Conservation (phyloP, 2,329 filamentous ascomycete genomes). For the Aspergillus aculeatinus region DNA sequence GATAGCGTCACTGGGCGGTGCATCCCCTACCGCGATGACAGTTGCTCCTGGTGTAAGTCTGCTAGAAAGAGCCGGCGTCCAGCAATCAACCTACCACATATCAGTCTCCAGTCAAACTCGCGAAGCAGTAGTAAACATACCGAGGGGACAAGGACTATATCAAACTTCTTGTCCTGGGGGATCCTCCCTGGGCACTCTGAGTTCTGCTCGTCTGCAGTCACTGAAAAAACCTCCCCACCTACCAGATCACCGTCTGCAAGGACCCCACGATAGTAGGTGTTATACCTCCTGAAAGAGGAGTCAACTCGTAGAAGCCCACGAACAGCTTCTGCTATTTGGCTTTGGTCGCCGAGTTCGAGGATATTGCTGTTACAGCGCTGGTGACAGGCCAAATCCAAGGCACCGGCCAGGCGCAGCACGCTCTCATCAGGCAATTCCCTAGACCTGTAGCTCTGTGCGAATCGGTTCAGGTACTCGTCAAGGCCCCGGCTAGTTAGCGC, state of each 20-base stretch:
- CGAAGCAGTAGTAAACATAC: too few relatives aligned
- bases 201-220: too few relatives aligned
- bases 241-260: not conserved
- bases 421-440: not conserved
- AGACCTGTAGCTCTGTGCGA: not conserved
- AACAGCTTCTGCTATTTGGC: not conserved
- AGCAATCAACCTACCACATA: too few relatives aligned
- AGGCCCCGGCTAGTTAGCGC: not conserved
- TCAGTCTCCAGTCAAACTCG: too few relatives aligned
- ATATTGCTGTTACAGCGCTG: not conserved
- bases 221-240: not conserved
- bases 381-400: constrained; percentile 2
- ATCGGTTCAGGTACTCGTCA: not conserved
- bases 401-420: not conserved
- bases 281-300: not conserved
- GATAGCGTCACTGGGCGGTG: not conserved
- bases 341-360: not conserved
- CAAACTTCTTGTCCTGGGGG: not conserved
- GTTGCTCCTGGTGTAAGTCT: not conserved
- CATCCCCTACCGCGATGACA: not conserved
- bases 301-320: not conserved
- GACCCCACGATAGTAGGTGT: not conserved
- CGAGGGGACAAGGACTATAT: not conserved
- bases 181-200: too few relatives aligned
- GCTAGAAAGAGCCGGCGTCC: not conserved